phyloP scores from a whole-genome alignment of 345 rosid genomes.

The Xanthoceras sorbifolium region DNA sequence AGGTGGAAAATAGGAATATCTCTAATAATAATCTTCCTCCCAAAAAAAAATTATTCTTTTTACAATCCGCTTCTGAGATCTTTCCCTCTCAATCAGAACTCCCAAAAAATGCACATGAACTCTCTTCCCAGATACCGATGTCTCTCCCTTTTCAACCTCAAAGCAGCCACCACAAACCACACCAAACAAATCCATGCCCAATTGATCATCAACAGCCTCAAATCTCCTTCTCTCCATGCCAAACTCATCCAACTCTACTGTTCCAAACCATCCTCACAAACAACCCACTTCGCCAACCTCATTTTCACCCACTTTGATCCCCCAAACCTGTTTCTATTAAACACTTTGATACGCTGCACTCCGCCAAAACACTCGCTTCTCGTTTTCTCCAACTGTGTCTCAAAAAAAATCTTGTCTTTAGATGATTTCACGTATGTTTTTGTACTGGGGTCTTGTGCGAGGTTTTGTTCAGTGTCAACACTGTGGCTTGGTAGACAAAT shows the following conservation, averaged over 20 bases:
- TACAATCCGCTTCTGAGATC: too few species aligned
- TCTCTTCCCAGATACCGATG: conserved; percentile 31
- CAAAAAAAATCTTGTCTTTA: conserved; percentile 30
- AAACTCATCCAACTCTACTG: conserved; percentile 52
- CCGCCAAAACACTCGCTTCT: conserved; percentile 46
- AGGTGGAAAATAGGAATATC: too few species aligned
- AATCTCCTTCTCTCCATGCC: conserved; percentile 38
- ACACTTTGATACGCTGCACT: conserved; percentile 60
- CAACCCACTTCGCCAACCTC: conserved; percentile 39
- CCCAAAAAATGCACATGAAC: conserved; percentile 18
- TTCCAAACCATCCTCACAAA: conserved; percentile 30
- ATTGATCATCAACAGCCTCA: conserved; percentile 40
- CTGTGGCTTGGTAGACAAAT: conserved; percentile 50
- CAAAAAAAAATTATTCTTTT: too few species aligned
- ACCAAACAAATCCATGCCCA: conserved; percentile 63
- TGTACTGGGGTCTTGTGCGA: conserved; percentile 66
- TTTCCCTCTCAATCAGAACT: background rate
- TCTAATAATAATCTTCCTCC: too few species aligned
- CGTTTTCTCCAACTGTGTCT: conserved; percentile 49
- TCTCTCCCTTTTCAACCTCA: conserved; percentile 26
- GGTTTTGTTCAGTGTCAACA: conserved; percentile 33
- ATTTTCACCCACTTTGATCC: conserved; percentile 34
- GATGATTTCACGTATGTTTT: conserved; percentile 53
- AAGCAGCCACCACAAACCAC: conserved; percentile 29
- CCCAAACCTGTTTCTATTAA: conserved; percentile 58